These are phyloP conservation scores for Penicillium odoratum DNA, from an alignment of 495 filamentous ascomycete species.

Conservation along the genomic window DNA sequence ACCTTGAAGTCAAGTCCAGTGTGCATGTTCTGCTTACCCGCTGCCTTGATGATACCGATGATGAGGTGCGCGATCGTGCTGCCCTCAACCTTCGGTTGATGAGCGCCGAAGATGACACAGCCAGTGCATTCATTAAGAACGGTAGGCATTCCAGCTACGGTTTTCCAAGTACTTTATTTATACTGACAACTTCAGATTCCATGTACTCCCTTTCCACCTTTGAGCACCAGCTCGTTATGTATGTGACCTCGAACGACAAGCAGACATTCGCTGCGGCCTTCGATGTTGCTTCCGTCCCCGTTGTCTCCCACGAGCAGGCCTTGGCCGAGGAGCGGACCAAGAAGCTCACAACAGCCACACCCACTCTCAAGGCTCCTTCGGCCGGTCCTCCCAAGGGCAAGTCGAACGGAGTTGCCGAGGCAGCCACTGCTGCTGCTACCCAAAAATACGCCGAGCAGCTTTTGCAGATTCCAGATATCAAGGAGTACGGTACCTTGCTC, in stretches of 20 bases:
- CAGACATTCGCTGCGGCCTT: constrained; percentile 83
- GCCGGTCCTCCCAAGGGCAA: constrained; percentile 76
- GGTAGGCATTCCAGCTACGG: constrained; percentile 51
- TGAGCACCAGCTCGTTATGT: constrained; percentile 96
- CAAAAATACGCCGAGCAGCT: constrained; percentile 88
- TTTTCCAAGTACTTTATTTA: constrained; percentile 3
- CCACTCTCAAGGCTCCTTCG: constrained; percentile 91
- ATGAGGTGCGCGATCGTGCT: constrained; percentile 95
- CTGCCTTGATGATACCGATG: constrained; percentile 95
- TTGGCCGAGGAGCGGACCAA: constrained; percentile 96
- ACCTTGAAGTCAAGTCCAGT: constrained; percentile 93
- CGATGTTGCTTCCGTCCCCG: constrained; percentile 85
- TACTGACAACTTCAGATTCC: constrained; percentile 35
- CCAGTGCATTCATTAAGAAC: constrained; percentile 84
- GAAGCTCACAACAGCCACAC: constrained; percentile 88
- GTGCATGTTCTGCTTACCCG: constrained; percentile 89
- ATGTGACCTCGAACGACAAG: constrained; percentile 87
- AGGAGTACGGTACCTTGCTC: constrained; percentile 81
- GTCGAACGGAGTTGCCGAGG: constrained; percentile 67
- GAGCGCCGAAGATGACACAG: constrained; percentile 78
- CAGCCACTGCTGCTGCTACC: constrained; percentile 71
- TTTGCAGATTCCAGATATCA: constrained; percentile 85
- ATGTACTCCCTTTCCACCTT: constrained; percentile 96
- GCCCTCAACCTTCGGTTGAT: constrained; percentile 91
- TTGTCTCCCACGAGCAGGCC: constrained; percentile 93